Percentiles rank a stretch among this genome's conserved stretches.
phyloP scores from a whole-genome alignment of 345 rosid genomes.

The Moricandia moricandioides region DNA sequence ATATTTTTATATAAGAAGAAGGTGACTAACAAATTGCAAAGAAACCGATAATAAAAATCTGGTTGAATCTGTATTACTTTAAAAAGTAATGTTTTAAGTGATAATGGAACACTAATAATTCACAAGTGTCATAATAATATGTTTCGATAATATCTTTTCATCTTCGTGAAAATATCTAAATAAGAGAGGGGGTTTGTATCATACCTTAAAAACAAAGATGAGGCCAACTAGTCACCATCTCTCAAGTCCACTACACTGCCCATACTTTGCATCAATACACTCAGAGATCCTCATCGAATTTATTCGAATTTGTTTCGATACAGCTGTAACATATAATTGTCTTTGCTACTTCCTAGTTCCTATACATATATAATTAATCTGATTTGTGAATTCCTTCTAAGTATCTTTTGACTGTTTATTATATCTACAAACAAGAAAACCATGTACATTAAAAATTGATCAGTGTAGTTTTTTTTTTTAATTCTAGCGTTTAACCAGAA shows the following conservation, averaged over 20 bases:
- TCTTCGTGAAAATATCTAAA: slow-evolving; percentile 6
- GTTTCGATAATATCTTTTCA: slow-evolving; percentile 1
- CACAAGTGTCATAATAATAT: neutral
- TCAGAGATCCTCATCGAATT: neutral
- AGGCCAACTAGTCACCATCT: slow-evolving; percentile 21
- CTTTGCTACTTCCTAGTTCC: too few species aligned
- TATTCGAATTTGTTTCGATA: neutral
- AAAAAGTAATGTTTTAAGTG: neutral
- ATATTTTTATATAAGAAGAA: neutral
- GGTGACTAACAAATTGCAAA: neutral
- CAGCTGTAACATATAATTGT: too few species aligned
- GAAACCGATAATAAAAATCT: neutral
- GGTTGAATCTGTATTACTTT: neutral
- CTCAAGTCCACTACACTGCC: slow-evolving; percentile 22
- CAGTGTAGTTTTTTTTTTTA: too few species aligned
- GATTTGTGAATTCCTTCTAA: too few species aligned
- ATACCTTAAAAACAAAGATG: slow-evolving; percentile 12
- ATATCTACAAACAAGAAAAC: too few species aligned
- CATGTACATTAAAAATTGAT: too few species aligned
- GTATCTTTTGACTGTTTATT: too few species aligned
- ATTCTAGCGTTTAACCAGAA: too few species aligned
- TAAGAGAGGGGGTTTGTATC: neutral
- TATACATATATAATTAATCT: too few species aligned
- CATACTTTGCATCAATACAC: slow-evolving; percentile 8
- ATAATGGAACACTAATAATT: neutral